These are phyloP conservation scores for Ustilago esculenta DNA, from an alignment of 1,284 basidiomycete genomes.

Conservation along the genomic window DNA sequence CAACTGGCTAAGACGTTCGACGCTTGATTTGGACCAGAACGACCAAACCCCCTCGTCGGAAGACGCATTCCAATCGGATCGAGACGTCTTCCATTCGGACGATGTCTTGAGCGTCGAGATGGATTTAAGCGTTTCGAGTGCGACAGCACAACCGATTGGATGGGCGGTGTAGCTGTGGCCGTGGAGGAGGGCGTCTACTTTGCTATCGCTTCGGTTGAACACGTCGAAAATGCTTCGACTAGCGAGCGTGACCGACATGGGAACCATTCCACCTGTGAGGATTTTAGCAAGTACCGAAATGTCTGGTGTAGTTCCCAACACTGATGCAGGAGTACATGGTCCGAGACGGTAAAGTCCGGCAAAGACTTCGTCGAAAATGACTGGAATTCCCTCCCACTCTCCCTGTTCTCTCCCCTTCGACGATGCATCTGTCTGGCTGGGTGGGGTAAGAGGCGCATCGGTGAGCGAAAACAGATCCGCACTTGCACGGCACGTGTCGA, in stretches of 20 bases:
- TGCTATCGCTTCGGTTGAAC: slow-evolving; percentile 77
- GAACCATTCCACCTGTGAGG: slow-evolving; percentile 90
- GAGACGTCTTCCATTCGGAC: slow-evolving; percentile 74
- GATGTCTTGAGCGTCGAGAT: slow-evolving; percentile 70
- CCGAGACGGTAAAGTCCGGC: slow-evolving; percentile 89
- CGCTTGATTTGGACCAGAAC: slow-evolving; percentile 83
- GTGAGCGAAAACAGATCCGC: slow-evolving; percentile 68
- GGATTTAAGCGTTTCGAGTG: slow-evolving; percentile 79
- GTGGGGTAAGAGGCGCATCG: slow-evolving; percentile 52
- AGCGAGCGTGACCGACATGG: slow-evolving; percentile 80
- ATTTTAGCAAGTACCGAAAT: slow-evolving; percentile 93
- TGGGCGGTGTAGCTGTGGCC: slow-evolving; percentile 83
- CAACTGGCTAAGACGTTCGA: slow-evolving; percentile 74
- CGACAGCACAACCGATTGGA: slow-evolving; percentile 82
- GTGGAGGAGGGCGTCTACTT: slow-evolving; percentile 86
- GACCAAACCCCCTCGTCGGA: slow-evolving; percentile 78
- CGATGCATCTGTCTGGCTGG: too few species aligned
- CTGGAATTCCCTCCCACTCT: slow-evolving; percentile 80
- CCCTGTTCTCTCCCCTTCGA: slow-evolving; percentile 37
- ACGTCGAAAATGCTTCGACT: slow-evolving; percentile 80
- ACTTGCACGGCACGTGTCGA: slow-evolving; percentile 79
- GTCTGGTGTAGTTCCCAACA: slow-evolving; percentile 68
- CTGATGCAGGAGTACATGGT: slow-evolving; percentile 48
- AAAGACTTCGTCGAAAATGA: slow-evolving; percentile 97
- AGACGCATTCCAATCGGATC: slow-evolving; percentile 72